These are phyloP conservation scores for Moelleriella libera DNA, from an alignment of 2,329 filamentous ascomycete species.

Conservation along the genomic window DNA sequence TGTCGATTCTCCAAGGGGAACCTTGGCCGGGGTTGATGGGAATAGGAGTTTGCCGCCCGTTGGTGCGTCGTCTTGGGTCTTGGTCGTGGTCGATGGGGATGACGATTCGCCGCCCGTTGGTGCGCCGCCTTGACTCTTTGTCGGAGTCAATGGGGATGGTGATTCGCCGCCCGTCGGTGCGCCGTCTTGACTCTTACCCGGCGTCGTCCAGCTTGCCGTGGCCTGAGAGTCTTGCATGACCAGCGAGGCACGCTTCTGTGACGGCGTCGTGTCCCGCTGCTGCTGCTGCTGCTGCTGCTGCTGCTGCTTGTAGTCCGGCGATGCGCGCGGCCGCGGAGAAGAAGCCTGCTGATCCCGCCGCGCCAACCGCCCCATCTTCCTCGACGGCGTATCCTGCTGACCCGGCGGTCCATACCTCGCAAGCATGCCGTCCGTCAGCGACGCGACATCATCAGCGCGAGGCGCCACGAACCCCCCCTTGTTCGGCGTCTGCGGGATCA, in stretches of 20 bases:
- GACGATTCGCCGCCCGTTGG: too few species aligned
- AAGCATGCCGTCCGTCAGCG: constrained; percentile 25
- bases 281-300: too few species aligned
- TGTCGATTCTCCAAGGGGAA: too few species aligned
- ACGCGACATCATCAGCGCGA: constrained; percentile 7
- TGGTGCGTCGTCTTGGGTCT: too few species aligned
- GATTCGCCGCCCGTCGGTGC: background rate
- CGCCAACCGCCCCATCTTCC: constrained; percentile 5
- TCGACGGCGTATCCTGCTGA: constrained; percentile 20
- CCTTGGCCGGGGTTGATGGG: constrained; percentile 2
- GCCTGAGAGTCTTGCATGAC: constrained; percentile 31
- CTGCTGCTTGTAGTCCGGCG: too few species aligned
- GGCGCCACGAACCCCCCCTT: constrained; percentile 1
- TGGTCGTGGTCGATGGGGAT: constrained; percentile 2
- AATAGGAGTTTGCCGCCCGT: background rate
- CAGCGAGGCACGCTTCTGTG: constrained; percentile 4
- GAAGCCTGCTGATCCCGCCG: too few species aligned
- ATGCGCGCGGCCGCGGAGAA: too few species aligned
- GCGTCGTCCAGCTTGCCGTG: constrained; percentile 17
- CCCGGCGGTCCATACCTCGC: constrained; percentile 22
- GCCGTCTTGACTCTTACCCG: constrained; percentile 7
- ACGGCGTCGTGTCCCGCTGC: too few species aligned
- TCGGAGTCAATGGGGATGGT: background rate
- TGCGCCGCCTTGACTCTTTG: background rate
- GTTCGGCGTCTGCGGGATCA: constrained; percentile 29